phyloP scores from a whole-genome alignment of 2,329 filamentous ascomycete genomes.

The Clonostachys byssicola region DNA sequence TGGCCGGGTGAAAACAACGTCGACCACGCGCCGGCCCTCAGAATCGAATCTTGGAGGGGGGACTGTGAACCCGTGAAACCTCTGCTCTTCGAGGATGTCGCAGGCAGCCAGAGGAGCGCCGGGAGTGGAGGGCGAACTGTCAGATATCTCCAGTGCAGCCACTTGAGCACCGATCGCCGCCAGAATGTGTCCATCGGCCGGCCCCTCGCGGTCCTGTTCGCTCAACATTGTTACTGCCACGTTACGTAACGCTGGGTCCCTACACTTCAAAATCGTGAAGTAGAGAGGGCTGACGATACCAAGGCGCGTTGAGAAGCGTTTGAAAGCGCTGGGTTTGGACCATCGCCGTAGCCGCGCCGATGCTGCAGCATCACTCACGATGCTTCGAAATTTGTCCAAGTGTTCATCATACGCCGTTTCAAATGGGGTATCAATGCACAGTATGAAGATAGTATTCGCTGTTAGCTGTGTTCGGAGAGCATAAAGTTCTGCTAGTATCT shows the following conservation, averaged over 20 bases:
- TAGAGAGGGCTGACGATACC: constrained; percentile 1
- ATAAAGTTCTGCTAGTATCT: constrained; percentile 1
- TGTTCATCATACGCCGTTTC: constrained; percentile 1
- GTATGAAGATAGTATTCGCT: background rate
- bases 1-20: background rate
- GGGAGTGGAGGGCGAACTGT: too few relatives aligned
- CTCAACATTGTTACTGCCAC: background rate
- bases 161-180: constrained; percentile 1
- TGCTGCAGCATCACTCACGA: constrained; percentile 2
- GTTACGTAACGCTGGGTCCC: background rate
- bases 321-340: background rate
- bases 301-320: constrained; percentile 2
- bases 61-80: background rate
- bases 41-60: background rate
- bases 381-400: background rate
- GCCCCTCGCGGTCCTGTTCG: constrained; percentile 2
- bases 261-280: constrained; percentile 1
- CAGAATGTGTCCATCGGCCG: constrained; percentile 1
- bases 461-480: constrained; percentile 1
- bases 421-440: constrained; percentile 1
- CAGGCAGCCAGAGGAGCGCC: too few relatives aligned
- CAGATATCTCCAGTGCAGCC: background rate
- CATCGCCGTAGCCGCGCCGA: background rate
- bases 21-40: background rate
- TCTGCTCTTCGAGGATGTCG: too few relatives aligned